A percentile compares a stretch with the other conserved stretches of the same genome.
Evolutionary conservation across 2,329 filamentous ascomycete species (phyloP).

Genomic region (Ophiognomonia clavigignenti-juglandacearum): DNA sequence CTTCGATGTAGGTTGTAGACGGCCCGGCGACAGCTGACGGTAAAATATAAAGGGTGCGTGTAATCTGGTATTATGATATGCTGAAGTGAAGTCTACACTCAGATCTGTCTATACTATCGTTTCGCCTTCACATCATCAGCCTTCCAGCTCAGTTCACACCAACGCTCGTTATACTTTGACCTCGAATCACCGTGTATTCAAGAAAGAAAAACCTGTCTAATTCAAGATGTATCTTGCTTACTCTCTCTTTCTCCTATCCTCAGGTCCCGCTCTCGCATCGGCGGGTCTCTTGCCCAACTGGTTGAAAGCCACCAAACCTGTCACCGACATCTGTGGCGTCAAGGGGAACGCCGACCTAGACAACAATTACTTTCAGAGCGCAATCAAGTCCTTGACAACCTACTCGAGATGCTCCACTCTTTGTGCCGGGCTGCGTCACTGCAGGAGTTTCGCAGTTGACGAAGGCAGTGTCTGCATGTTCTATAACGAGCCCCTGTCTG

Average conservation of each 20-base stretch:
- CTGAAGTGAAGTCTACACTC: too few relatives aligned
- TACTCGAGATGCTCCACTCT: conserved; percentile 4
- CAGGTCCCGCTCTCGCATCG: neutral
- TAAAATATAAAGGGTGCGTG: too few relatives aligned
- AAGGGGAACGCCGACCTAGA: neutral
- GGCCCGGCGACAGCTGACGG: too few relatives aligned
- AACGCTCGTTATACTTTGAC: too few relatives aligned
- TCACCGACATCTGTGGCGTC: conserved; percentile 1
- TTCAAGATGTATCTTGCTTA: neutral
- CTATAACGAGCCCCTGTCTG: neutral
- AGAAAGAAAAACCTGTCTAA: too few relatives aligned
- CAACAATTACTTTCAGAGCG: conserved; percentile 9
- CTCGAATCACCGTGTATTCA: too few relatives aligned
- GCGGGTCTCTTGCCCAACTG: neutral
- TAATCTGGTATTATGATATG: too few relatives aligned
- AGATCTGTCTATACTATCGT: too few relatives aligned
- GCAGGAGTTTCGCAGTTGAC: conserved; percentile 6
- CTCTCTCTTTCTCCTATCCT: neutral
- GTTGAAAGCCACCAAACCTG: neutral
- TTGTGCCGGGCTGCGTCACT: neutral
- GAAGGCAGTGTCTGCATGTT: conserved; percentile 4
- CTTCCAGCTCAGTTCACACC: too few relatives aligned
- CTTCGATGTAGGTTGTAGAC: too few relatives aligned
- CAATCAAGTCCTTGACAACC: neutral
- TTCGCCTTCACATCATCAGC: too few relatives aligned